Base-by-base conservation (phyloP, 1,284 basidiomycete genomes). In the Neolentinus lepideus region DNA sequence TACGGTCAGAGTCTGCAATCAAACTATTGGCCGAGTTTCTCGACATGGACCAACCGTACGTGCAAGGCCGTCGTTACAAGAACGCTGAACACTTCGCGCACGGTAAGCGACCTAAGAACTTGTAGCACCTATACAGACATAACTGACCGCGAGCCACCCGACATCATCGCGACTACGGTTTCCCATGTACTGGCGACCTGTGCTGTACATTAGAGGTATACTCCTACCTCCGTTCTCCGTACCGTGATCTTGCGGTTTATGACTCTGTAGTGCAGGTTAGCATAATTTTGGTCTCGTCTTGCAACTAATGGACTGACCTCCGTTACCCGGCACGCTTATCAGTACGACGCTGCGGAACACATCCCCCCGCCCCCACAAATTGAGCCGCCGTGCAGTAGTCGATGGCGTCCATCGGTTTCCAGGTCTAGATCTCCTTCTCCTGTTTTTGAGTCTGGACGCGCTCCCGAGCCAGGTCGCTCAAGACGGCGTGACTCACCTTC, bases 21-120 rank as follows among this genome's bases (percentile, higher is more conserved):
- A 86, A 89, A 62, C 71, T 94, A 10, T 74, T 95, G 3, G 76
- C 88, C 11, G 92, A 94, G 61, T 92, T 93, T 69, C 75, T 95
- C 35, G 92, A 94, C 64, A 78, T 90, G 69, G 87, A 88, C 60
- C 67, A 69, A 6, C 74, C 77, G 2, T 81, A 81, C 59, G 67
- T 71, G 12, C 76, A 79, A 53, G 83, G 81, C 12, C 74, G 75
- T 11, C 75, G 81, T 55, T 80, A 81, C 56, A 70, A 75, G 33
- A 88, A 88, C 60, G 88, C 92, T 10, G 92, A 95, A 65, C 93
- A 94, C 69, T 93, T 95, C 70, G 88, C 87, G 8, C 92, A 95
- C 71, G 90, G 90, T 90, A 61, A 64, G 79, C 67, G n/a, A 14
- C 31, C 46, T 22, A 11, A 46, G 54, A 27, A 50, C 14, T 51